phyloP scores from a whole-genome alignment of 2,329 filamentous ascomycete species.

The Aspergillus fumigatus region DNA sequence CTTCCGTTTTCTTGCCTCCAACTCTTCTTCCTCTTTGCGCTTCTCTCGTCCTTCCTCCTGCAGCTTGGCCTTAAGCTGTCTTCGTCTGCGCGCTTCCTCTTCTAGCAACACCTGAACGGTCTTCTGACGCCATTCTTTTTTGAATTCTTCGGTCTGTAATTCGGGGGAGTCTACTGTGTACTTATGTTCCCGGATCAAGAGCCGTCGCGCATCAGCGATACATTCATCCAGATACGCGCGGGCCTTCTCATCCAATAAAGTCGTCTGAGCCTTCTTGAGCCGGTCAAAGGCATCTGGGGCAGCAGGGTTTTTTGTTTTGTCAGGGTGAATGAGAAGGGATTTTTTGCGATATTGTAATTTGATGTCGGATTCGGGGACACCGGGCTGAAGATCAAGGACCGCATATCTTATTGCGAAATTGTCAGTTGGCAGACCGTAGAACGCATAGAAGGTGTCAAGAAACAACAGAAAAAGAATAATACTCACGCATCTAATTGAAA shows the following conservation, averaged over 20 bases:
- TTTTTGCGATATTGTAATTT: constrained; percentile 92
- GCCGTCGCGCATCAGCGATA: constrained; percentile 91
- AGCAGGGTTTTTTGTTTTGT: constrained; percentile 87
- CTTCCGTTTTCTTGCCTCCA: constrained; percentile 76
- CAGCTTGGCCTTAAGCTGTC: constrained; percentile 90
- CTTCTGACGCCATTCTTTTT: constrained; percentile 84
- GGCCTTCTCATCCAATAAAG: constrained; percentile 90
- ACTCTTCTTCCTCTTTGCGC: constrained; percentile 77
- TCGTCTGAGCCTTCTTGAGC: constrained; percentile 87
- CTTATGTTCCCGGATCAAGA: constrained; percentile 90
- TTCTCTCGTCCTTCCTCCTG: constrained; percentile 92
- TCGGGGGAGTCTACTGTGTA: constrained; percentile 87
- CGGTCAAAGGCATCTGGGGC: constrained; percentile 96
- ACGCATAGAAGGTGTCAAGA: neutral
- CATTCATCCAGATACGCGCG: constrained; percentile 84
- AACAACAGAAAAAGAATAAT: neutral
- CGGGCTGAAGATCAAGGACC: constrained; percentile 90
- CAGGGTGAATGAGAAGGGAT: constrained; percentile 97
- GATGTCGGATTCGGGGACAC: constrained; percentile 93
- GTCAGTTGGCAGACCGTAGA: constrained; percentile 1
- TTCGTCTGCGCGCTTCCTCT: constrained; percentile 76
- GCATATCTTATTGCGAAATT: constrained; percentile 60
- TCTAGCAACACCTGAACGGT: constrained; percentile 85
- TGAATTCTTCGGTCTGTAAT: constrained; percentile 73
- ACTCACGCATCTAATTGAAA: constrained; percentile 72